Evolutionary conservation across 257 asterid species (phyloP).

Genomic region (Nicotiana knightiana): DNA sequence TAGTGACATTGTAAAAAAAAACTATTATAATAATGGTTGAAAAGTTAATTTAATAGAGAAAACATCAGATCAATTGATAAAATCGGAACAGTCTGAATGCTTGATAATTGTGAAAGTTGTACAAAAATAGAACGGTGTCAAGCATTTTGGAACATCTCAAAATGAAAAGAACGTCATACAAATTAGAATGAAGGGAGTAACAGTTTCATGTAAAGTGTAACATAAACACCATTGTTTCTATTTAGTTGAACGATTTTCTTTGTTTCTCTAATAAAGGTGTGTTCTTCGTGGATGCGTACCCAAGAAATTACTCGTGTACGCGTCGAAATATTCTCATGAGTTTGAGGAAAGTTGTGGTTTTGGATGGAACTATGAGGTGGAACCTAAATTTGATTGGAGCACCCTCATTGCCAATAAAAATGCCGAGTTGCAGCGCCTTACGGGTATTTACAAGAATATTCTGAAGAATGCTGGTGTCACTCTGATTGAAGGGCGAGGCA

Average conservation of each 20-base stretch:
- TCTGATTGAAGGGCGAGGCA: constrained; percentile 90
- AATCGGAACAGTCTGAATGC: not conserved
- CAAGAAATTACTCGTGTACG: constrained; percentile 84
- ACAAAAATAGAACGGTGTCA: not conserved
- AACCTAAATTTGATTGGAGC: constrained; percentile 94
- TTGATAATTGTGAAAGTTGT: not conserved
- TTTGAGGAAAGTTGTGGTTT: constrained; percentile 89
- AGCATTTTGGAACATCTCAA: not conserved
- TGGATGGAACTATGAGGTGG: constrained; percentile 85
- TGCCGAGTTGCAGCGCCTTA: constrained; percentile 86
- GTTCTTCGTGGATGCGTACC: constrained; percentile 99
- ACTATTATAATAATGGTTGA: not conserved
- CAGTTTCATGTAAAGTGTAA: not conserved
- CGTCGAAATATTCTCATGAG: constrained; percentile 88
- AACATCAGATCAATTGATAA: not conserved
- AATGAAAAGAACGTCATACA: not conserved
- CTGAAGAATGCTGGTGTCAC: constrained; percentile 69
- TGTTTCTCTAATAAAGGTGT: constrained; percentile 52
- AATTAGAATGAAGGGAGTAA: not conserved
- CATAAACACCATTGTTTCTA: not conserved
- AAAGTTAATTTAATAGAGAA: not conserved
- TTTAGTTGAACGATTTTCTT: not conserved
- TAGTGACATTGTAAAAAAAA: not conserved
- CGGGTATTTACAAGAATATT: constrained; percentile 79
- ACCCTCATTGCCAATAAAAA: constrained; percentile 89